Percentiles rank a stretch among this genome's conserved stretches.
Evolutionary conservation across 805 yeast species (phyloP).

Genomic region (Wickerhamomyces chambardii): DNA sequence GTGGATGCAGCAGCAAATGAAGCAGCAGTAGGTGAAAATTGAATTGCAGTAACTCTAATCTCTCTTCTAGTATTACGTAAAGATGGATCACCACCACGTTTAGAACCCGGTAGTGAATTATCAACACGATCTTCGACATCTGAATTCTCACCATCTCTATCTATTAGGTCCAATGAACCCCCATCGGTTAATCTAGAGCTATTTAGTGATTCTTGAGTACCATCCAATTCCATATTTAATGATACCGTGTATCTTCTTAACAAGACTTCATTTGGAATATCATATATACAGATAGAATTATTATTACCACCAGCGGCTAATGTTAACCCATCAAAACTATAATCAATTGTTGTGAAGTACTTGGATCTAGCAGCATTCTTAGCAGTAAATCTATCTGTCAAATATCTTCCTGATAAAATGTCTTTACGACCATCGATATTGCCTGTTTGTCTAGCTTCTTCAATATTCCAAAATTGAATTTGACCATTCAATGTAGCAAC

Average conservation of each 20-base stretch:
- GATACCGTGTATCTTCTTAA: constrained; percentile 79
- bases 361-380: constrained; percentile 78
- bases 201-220: constrained; percentile 73
- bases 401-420: constrained; percentile 76
- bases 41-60: constrained; percentile 68
- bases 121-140: constrained; percentile 81
- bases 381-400: constrained; percentile 75
- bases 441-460: constrained; percentile 70
- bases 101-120: constrained; percentile 75
- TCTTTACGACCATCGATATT: constrained; percentile 82
- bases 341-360: constrained; percentile 70
- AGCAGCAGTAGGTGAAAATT: constrained; percentile 83
- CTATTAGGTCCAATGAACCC: constrained; percentile 76
- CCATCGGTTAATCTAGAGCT: constrained; percentile 81
- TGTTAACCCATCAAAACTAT: constrained; percentile 83
- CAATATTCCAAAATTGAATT: constrained; percentile 75
- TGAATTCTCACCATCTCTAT: constrained; percentile 77
- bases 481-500: constrained; percentile 88
- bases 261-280: constrained; percentile 79
- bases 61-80: constrained; percentile 71
- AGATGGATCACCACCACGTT: constrained; percentile 70
- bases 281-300: constrained; percentile 86
- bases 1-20: constrained; percentile 95
- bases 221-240: constrained; percentile 82
- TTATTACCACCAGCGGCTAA: constrained; percentile 92